Evolutionary conservation across 805 yeast species (phyloP).

Genomic region (Blastobotrys muscicola): DNA sequence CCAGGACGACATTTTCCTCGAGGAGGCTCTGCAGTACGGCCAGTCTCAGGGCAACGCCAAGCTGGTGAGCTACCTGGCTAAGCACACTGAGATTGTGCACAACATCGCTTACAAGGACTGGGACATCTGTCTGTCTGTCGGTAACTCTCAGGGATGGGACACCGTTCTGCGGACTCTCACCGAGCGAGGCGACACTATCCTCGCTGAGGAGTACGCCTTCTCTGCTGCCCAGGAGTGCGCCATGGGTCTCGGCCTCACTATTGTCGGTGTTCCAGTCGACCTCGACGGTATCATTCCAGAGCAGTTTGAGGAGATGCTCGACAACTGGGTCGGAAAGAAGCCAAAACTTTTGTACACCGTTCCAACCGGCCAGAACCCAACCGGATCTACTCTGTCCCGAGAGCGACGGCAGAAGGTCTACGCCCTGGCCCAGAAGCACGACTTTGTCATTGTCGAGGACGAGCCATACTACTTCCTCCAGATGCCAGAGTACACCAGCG

Average conservation of each 20-base stretch:
- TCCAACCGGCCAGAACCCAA: slow-evolving; percentile 97
- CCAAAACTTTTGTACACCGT: slow-evolving; percentile 87
- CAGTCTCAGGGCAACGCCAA: slow-evolving; percentile 72
- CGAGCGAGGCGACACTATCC: slow-evolving; percentile 69
- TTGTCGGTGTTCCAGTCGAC: slow-evolving; percentile 73
- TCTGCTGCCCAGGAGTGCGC: slow-evolving; percentile 80
- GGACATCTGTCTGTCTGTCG: slow-evolving; percentile 62
- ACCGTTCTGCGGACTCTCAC: slow-evolving; percentile 68
- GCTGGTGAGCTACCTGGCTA: slow-evolving; percentile 54
- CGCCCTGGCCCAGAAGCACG: slow-evolving; percentile 72
- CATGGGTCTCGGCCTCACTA: slow-evolving; percentile 55
- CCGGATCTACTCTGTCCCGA: slow-evolving; percentile 72
- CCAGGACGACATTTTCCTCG: slow-evolving; percentile 49
- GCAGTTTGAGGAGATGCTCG: slow-evolving; percentile 49
- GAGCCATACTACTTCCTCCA: slow-evolving; percentile 97
- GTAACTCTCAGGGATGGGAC: slow-evolving; percentile 90
- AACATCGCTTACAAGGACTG: slow-evolving; percentile 53
- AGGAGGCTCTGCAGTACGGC: slow-evolving; percentile 90
- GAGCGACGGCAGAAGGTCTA: slow-evolving; percentile 76
- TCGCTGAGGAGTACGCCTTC: slow-evolving; percentile 77
- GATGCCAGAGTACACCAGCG: slow-evolving; percentile 66
- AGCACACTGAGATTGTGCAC: slow-evolving; percentile 47
- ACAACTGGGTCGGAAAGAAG: slow-evolving; percentile 58
- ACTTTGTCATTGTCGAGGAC: slow-evolving; percentile 81
- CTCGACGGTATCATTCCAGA: slow-evolving; percentile 69